A percentile compares a stretch with the other conserved stretches of the same genome.
Conservation (phyloP, 2,329 filamentous ascomycete species). For the Fusarium siculi region DNA sequence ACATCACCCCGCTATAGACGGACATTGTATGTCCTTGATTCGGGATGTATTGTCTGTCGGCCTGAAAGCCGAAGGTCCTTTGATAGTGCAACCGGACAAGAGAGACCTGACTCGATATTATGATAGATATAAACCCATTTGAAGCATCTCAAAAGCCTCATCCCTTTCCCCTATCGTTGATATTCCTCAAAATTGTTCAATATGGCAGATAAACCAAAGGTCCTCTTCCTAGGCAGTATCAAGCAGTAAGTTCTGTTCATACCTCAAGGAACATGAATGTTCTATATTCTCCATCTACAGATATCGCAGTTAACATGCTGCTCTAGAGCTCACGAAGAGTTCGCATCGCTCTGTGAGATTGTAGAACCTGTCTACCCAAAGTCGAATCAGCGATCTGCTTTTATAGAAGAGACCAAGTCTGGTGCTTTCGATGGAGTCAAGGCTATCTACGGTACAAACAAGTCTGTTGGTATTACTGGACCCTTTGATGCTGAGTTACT, state of each 20-base stretch:
- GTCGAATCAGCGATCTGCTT: constrained; percentile 71
- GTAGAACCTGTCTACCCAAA: constrained; percentile 73
- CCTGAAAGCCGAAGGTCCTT: constrained; percentile 16
- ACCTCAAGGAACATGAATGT: neutral
- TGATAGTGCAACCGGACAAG: neutral
- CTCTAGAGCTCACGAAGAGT: constrained; percentile 56
- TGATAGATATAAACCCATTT: neutral
- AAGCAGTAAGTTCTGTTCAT: constrained; percentile 48
- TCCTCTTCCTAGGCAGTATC: constrained; percentile 54
- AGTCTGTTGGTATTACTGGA: constrained; percentile 72
- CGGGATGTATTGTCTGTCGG: neutral
- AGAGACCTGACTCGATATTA: neutral
- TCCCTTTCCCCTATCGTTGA: neutral
- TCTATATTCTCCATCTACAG: neutral
- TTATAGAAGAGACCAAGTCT: constrained; percentile 73
- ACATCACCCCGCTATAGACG: constrained; percentile 22
- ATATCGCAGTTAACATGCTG: neutral
- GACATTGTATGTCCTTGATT: neutral
- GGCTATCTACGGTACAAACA: constrained; percentile 77
- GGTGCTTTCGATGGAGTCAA: constrained; percentile 73
- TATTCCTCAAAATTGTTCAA: neutral
- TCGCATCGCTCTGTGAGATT: constrained; percentile 68
- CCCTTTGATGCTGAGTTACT: constrained; percentile 77
- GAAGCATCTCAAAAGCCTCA: neutral
- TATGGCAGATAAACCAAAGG: constrained; percentile 48